Base-by-base conservation (phyloP, 2,329 filamentous ascomycete genomes). In the Phialocephala subalpina region DNA sequence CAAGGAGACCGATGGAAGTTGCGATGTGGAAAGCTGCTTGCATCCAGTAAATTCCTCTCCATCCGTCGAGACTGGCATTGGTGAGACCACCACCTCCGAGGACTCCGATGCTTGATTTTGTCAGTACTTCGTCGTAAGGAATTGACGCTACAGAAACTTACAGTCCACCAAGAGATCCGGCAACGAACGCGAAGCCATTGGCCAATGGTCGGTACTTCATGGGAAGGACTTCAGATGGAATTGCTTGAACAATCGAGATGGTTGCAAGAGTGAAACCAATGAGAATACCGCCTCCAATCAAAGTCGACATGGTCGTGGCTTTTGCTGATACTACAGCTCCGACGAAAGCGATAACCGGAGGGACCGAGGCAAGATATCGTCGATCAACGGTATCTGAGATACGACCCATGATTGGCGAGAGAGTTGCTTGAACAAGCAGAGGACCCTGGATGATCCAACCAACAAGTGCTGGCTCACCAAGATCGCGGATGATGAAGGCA, bases 361-460 rank as follows among this genome's bases (percentile, higher is more conserved):
- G 85, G 3, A 84, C 75, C 0, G 83, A 77, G 0, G 84, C 84
- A n/a, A 88, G 78, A 59, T 80, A 82, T 72, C 86, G 86, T 53
- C 85, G 80, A 66, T 87, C 84, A 1, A 87, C 74, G 2, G 87
- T 83, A 73, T 88, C 85, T 14, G 84, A 87, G 0, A 88, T 79
- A 5, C 85, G 81, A n/a, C 86, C 86, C 2, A 87, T 80, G 27
- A 86, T 80, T 2, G 86, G 86, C 0, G 84, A 86, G 1, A 87
- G 78, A 2, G 85, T 85, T 56, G 79, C 81, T 76, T 87, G 86
- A 80, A 87, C 86, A 12, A 87, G 80, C 0, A 88, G 78, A 0
- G 85, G 86, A 0, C 84, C 85, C 81, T 84, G 83, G 57, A 87
- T 87, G 66, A 87, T 81, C 85, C 86, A 87, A 36, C 84, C 84